These are phyloP conservation scores for Ustilago curta DNA, from an alignment of 1,284 basidiomycete species.

Conservation along the genomic window DNA sequence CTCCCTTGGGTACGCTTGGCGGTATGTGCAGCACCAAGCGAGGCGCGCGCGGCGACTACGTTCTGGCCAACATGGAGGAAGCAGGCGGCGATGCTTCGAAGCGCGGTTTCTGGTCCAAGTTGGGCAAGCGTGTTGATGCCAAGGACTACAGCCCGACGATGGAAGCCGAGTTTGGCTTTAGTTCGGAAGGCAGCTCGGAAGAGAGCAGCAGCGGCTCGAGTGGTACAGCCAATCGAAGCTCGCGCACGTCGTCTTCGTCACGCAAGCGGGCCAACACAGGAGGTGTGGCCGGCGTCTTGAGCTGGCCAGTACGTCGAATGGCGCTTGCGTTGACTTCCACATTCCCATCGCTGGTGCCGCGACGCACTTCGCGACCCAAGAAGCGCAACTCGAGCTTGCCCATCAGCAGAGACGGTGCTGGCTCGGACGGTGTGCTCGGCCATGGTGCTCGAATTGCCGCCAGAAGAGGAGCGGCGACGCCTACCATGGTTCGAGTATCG, in stretches of 20 bases:
- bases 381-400: slow-evolving; percentile 47
- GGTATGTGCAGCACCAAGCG: slow-evolving; percentile 46
- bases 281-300: slow-evolving; percentile 26
- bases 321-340: slow-evolving; percentile 28
- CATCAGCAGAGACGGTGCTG: slow-evolving; percentile 13
- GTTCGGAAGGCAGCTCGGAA: slow-evolving; percentile 50
- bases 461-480: slow-evolving; percentile 29
- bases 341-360: slow-evolving; percentile 35
- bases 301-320: slow-evolving; percentile 42
- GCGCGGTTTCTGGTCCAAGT: slow-evolving; percentile 45
- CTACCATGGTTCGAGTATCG: slow-evolving; percentile 38
- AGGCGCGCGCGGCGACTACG: slow-evolving; percentile 56
- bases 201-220: slow-evolving; percentile 44
- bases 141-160: slow-evolving; percentile 46
- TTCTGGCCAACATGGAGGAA: slow-evolving; percentile 64
- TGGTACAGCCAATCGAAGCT: slow-evolving; percentile 22
- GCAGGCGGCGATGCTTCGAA: slow-evolving; percentile 34
- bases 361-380: slow-evolving; percentile 26
- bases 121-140: slow-evolving; percentile 39
- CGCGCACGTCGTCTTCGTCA: slow-evolving; percentile 10
- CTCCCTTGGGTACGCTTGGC: slow-evolving; percentile 51
- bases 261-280: slow-evolving; percentile 26
- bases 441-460: slow-evolving; percentile 38
- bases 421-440: slow-evolving; percentile 12
- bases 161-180: slow-evolving; percentile 51